A percentile compares a stretch with the other conserved stretches of the same genome.
Evolutionary conservation across 805 yeast species (phyloP).

Genomic region (Wickerhamomyces canadensis): DNA sequence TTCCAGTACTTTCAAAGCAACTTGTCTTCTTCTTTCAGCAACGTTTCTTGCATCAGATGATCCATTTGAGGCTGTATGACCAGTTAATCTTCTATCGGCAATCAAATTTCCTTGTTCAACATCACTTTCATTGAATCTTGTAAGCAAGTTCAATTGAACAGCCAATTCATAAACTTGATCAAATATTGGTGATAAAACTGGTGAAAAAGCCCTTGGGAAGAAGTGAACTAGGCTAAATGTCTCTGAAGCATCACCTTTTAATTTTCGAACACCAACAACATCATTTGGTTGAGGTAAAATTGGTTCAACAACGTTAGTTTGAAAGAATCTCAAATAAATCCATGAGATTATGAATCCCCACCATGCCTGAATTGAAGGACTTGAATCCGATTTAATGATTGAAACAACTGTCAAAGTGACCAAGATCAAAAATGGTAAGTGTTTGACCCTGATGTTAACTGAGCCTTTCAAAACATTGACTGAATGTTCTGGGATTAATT

Average conservation of each 20-base stretch:
- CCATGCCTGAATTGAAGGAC: constrained; percentile 53
- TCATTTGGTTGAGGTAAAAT: constrained; percentile 39
- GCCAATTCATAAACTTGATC: constrained; percentile 34
- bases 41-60: constrained; percentile 39
- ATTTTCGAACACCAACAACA: constrained; percentile 26
- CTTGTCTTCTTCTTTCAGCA: constrained; percentile 73
- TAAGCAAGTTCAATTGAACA: constrained; percentile 41
- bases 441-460: constrained; percentile 51
- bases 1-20: constrained; percentile 69
- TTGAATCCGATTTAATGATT: constrained; percentile 27
- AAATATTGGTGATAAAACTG: constrained; percentile 47
- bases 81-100: constrained; percentile 51
- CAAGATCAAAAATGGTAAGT: constrained; percentile 48
- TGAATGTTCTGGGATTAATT: constrained; percentile 58
- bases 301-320: constrained; percentile 49
- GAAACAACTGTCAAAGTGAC: constrained; percentile 26
- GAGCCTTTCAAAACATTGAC: constrained; percentile 41
- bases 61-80: constrained; percentile 8
- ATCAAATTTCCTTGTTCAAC: constrained; percentile 71
- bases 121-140: constrained; percentile 62
- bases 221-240: constrained; percentile 78
- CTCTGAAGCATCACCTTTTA: constrained; percentile 85
- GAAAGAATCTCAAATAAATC: constrained; percentile 75
- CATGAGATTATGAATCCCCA: constrained; percentile 63
- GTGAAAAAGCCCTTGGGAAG: constrained; percentile 64